Evolutionary conservation across 441 rosid genomes (phyloP).

Genomic region (Populus hybrid): DNA sequence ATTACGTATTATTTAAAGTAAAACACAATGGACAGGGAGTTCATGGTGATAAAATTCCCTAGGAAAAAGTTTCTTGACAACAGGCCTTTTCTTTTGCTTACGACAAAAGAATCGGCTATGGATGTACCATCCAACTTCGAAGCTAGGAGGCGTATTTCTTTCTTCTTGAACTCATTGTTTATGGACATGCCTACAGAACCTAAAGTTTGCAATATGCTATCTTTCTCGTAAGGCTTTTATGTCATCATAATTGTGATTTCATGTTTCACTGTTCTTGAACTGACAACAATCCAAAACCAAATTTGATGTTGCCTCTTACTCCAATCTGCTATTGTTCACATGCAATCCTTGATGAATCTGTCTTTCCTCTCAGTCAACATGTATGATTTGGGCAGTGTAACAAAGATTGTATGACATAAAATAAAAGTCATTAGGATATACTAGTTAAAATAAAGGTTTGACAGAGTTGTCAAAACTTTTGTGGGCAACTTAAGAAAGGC

Average conservation of each 20-base stretch:
- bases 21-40: no score
- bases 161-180: conserved; percentile 96
- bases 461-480: no score
- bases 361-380: no score
- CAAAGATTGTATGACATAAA: not conserved
- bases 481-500: no score
- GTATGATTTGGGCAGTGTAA: not conserved
- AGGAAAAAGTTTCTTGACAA: conserved; percentile 20
- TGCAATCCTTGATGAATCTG: not conserved
- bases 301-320: not conserved
- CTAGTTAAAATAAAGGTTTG: not conserved
- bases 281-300: not conserved
- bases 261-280: not conserved
- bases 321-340: not conserved
- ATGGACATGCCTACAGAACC: conserved; percentile 99
- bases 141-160: conserved; percentile 97
- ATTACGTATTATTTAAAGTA: no score
- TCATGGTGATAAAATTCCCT: no score
- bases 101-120: conserved; percentile 99
- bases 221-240: conserved; percentile 84
- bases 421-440: not conserved
- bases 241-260: not conserved
- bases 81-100: conserved; percentile 79
- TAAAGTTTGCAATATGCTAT: conserved; percentile 99
- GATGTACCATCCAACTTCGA: conserved; percentile 99